These are phyloP conservation scores for Epithemia pelagica DNA, from an alignment of 108 stramenopile genomes.

Conservation along the genomic window DNA sequence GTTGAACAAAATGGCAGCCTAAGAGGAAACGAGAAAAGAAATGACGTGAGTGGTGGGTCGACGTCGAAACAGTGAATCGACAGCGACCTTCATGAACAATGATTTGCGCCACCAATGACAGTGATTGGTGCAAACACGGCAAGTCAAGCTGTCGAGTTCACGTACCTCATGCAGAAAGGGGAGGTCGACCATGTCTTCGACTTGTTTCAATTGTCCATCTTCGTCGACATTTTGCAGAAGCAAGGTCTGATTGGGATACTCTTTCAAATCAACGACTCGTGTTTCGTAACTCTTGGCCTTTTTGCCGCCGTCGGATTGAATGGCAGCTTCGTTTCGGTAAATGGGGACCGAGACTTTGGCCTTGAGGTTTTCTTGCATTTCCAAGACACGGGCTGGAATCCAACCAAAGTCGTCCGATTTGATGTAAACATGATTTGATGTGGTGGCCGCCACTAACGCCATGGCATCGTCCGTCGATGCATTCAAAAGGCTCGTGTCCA, in stretches of 20 bases:
- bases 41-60: no score
- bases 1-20: slow-evolving; percentile 87
- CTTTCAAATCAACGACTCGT: slow-evolving; percentile 24
- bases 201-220: slow-evolving; percentile 25
- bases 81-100: neutral
- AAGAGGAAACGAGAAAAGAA: neutral
- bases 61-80: neutral
- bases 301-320: slow-evolving; percentile 44
- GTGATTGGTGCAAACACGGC: neutral
- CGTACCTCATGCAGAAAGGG: slow-evolving; percentile 83
- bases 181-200: slow-evolving; percentile 83
- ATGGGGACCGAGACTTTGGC: slow-evolving; percentile 23
- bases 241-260: slow-evolving; percentile 50
- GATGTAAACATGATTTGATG: slow-evolving; percentile 57
- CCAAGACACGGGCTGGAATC: slow-evolving; percentile 51
- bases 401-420: slow-evolving; percentile 55
- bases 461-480: neutral
- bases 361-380: slow-evolving; percentile 17
- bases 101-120: no score
- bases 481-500: no score
- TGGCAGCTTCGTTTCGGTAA: slow-evolving; percentile 30
- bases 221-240: slow-evolving; percentile 72
- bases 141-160: neutral
- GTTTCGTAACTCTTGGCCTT: slow-evolving; percentile 45
- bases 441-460: slow-evolving; percentile 1